phyloP scores from a whole-genome alignment of 345 rosid genomes.

The Eutrema heterophyllum region DNA sequence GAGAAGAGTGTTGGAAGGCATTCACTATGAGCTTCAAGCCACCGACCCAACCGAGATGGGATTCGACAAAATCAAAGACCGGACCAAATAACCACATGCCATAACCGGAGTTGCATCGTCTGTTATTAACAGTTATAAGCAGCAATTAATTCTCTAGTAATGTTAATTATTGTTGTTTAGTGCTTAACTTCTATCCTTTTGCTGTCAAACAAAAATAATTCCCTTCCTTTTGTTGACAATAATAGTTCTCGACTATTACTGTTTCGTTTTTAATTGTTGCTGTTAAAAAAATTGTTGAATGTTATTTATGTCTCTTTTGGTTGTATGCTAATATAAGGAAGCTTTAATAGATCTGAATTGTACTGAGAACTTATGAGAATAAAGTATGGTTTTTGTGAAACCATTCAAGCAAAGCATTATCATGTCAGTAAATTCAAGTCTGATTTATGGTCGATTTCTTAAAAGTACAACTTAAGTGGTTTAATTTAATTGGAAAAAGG shows the following conservation, averaged over 20 bases:
- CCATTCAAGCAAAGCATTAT: not conserved
- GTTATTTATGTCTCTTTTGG: not conserved
- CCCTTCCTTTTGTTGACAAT: not conserved
- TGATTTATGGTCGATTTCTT: not conserved
- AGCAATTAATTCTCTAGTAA: not conserved
- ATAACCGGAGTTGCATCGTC: slow-evolving; percentile 22
- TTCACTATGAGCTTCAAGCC: slow-evolving; percentile 89
- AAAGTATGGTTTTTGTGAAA: not conserved
- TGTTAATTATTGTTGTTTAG: slow-evolving; percentile 13
- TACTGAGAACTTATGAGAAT: not conserved
- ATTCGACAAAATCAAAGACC: slow-evolving; percentile 66
- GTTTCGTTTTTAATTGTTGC: not conserved
- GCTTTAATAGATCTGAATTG: not conserved
- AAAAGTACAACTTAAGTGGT: not conserved
- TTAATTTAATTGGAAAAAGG: not conserved
- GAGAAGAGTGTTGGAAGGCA: slow-evolving; percentile 80
- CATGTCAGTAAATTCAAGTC: not conserved
- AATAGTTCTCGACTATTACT: not conserved
- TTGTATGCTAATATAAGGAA: slow-evolving; percentile 2
- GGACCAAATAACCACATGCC: slow-evolving; percentile 44
- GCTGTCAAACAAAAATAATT: not conserved
- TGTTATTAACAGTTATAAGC: slow-evolving; percentile 1
- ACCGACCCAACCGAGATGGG: slow-evolving; percentile 98
- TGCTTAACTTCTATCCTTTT: slow-evolving; percentile 4
- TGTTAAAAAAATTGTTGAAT: not conserved